Percentiles rank a stretch among this genome's conserved stretches.
Evolutionary conservation across 192 early-diverging fungal species (phyloP).

Genomic region (Linnemannia exigua): DNA sequence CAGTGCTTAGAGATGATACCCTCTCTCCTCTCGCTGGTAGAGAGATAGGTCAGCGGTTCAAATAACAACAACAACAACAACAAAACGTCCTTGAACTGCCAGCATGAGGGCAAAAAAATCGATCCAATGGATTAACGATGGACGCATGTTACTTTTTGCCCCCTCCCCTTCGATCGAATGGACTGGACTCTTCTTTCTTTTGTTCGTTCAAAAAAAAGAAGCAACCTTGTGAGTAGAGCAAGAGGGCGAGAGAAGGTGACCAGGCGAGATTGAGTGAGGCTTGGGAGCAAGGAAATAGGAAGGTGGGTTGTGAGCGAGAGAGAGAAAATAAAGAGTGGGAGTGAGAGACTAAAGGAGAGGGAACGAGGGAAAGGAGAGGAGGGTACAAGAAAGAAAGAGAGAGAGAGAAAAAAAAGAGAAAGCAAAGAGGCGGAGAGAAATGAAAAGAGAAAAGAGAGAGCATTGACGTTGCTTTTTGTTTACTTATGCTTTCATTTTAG

Average conservation of each 20-base stretch:
- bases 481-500: neutral
- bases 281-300: too few species aligned
- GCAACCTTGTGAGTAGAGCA: neutral
- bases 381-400: neutral
- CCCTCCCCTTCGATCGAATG: neutral
- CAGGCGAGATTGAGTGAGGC: neutral
- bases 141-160: too few species aligned
- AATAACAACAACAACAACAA: too few species aligned
- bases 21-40: neutral
- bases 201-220: neutral
- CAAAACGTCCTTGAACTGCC: neutral
- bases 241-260: neutral
- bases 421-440: neutral
- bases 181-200: neutral
- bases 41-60: neutral
- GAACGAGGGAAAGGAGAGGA: neutral
- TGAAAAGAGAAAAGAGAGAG: neutral
- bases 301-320: too few species aligned
- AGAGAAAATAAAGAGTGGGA: too few species aligned
- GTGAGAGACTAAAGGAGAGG: neutral
- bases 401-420: neutral
- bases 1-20: neutral
- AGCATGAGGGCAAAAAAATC: neutral
- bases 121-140: too few species aligned
- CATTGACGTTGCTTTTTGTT: constrained; percentile 5